Evolutionary conservation across 139 green algal species (phyloP).

Genomic region (Haematococcus sp.): DNA sequence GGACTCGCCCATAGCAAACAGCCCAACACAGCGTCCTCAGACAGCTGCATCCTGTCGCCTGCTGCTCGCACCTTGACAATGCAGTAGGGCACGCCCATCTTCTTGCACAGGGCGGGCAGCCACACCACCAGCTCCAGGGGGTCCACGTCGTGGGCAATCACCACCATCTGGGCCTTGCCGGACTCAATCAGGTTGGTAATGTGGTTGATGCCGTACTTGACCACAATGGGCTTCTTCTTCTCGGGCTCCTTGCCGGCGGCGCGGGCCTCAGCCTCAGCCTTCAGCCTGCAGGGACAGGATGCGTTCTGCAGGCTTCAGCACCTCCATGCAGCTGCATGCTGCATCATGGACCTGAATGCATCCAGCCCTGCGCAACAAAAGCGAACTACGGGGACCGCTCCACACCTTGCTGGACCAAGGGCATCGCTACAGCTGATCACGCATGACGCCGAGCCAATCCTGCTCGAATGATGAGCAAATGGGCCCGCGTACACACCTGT

Average conservation of each 20-base stretch:
- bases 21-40: no score
- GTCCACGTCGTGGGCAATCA: conserved; percentile 99
- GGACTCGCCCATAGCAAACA: no score
- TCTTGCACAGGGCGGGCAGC: conserved; percentile 98
- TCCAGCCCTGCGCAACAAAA: no score
- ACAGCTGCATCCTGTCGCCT: no score
- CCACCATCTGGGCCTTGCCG: conserved; percentile 94
- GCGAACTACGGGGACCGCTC: no score
- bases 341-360: no score
- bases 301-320: not conserved
- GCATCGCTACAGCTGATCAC: no score
- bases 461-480: no score
- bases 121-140: conserved; percentile 98
- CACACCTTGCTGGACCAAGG: no score
- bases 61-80: conserved; percentile 91
- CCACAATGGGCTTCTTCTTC: conserved; percentile 97
- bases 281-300: conserved; percentile 49
- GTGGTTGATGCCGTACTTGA: conserved; percentile 99
- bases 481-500: conserved; percentile 37
- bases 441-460: no score
- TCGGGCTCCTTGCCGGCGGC: conserved; percentile 74
- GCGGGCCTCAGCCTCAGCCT: conserved; percentile 75
- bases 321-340: no score
- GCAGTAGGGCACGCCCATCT: conserved; percentile 98
- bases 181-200: conserved; percentile 94